These are phyloP conservation scores for Amylocarpus encephaloides DNA, from an alignment of 2,329 filamentous ascomycete species.

Conservation along the genomic window DNA sequence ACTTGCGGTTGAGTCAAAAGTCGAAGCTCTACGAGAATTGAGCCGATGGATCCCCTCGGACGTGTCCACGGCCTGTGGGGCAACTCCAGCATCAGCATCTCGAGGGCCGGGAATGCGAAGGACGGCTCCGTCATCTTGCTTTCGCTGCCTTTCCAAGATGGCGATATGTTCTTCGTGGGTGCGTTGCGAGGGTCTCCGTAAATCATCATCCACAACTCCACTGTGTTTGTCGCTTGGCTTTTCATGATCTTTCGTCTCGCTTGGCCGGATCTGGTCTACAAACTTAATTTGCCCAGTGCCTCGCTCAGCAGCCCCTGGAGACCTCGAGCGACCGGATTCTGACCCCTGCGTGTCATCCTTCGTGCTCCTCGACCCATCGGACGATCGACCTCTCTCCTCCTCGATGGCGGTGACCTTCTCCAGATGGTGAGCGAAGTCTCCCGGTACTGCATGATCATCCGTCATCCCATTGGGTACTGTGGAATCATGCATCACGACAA, in stretches of 20 bases:
- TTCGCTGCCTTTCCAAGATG: conserved; percentile 78
- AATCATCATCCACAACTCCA: conserved; percentile 44
- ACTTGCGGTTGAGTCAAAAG: conserved; percentile 12
- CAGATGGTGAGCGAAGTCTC: conserved; percentile 10
- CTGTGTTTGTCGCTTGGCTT: conserved; percentile 32
- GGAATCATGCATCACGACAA: conserved; percentile 57
- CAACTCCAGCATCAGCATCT: conserved; percentile 77
- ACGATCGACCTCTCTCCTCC: conserved; percentile 16
- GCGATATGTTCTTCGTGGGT: conserved; percentile 76
- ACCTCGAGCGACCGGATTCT: conserved; percentile 9
- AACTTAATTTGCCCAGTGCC: conserved; percentile 47
- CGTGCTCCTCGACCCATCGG: conserved; percentile 14
- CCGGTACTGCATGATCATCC: conserved; percentile 50
- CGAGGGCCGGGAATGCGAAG: conserved; percentile 86
- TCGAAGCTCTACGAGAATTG: conserved; percentile 18
- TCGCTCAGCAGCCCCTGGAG: conserved; percentile 5
- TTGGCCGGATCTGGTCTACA: conserved; percentile 57
- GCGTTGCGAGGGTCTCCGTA: conserved; percentile 45
- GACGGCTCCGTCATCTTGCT: conserved; percentile 62
- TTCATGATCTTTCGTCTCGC: conserved; percentile 20
- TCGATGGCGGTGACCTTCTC: conserved; percentile 16
- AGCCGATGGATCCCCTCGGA: conserved; percentile 16
- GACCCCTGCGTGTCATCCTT: conserved; percentile 14
- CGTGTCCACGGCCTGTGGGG: conserved; percentile 53
- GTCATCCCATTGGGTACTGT: conserved; percentile 46